Conservation (phyloP, 345 rosid genomes). For the Kandelia obovata region DNA sequence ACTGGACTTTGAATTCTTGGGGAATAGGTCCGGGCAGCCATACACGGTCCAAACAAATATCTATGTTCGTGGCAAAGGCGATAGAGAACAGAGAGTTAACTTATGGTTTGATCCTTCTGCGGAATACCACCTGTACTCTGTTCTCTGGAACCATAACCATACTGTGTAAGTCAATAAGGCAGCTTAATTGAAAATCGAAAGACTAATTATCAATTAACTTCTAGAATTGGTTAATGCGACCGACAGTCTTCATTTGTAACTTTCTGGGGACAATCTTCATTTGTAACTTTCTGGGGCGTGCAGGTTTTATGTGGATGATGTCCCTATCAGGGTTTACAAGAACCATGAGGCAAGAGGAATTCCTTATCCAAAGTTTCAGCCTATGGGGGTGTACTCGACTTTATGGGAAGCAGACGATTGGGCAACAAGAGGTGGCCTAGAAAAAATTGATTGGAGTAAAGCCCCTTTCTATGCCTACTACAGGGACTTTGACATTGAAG, state of each 20-base stretch:
- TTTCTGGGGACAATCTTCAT: neutral
- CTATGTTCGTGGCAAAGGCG: conserved; percentile 89
- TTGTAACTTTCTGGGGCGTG: neutral
- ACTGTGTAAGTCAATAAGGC: conserved; percentile 49
- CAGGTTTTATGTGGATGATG: conserved; percentile 74
- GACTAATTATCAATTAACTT: too few relatives aligned
- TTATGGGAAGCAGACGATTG: conserved; percentile 97
- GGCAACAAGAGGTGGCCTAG: conserved; percentile 97
- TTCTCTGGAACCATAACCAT: conserved; percentile 72
- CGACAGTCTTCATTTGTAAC: neutral
- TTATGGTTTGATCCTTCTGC: conserved; percentile 91
- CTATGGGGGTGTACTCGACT: conserved; percentile 88
- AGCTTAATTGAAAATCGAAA: too few relatives aligned
- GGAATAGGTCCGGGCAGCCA: conserved; percentile 83
- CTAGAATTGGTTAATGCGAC: neutral
- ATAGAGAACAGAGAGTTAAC: conserved; percentile 81
- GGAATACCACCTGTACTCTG: conserved; percentile 65
- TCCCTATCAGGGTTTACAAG: conserved; percentile 87
- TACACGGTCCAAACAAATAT: conserved; percentile 90
- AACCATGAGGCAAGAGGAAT: conserved; percentile 65
- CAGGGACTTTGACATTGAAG: conserved; percentile 87
- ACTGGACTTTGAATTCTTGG: conserved; percentile 89
- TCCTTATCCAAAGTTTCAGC: conserved; percentile 66
- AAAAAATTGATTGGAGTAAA: conserved; percentile 85
- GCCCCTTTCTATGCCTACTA: conserved; percentile 84